Conservation (phyloP, 139 green algal genomes). For the Chlorella sp. region DNA sequence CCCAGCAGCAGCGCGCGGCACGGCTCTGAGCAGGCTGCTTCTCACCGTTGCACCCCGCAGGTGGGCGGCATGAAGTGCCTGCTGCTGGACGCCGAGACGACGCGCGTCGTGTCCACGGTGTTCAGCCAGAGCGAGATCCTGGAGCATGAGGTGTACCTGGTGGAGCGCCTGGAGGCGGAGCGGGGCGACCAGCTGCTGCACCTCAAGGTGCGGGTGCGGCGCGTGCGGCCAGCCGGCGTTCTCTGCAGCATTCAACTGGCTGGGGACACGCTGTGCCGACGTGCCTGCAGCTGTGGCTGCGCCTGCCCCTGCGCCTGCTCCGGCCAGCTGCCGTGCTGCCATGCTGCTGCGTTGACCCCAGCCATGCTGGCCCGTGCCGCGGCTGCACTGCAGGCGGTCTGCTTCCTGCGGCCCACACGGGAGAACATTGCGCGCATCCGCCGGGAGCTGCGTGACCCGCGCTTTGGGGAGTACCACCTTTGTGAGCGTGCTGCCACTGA, state of each 20-base stretch:
- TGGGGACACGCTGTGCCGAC: no score
- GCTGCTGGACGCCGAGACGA: conserved; percentile 92
- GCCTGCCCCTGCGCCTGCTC: no score
- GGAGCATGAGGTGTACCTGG: conserved; percentile 90
- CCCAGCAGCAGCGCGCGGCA: no score
- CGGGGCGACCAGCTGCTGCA: conserved; percentile 73
- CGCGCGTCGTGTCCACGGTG: conserved; percentile 76
- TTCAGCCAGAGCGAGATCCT: conserved; percentile 92
- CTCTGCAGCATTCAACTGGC: neutral
- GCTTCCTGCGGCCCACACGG: conserved; percentile 87
- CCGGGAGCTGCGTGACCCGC: conserved; percentile 82
- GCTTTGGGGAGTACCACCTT: conserved; percentile 88
- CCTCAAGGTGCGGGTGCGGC: conserved; percentile 73
- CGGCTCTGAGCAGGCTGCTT: no score
- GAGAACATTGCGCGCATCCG: conserved; percentile 90
- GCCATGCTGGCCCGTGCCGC: neutral
- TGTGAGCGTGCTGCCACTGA: conserved; percentile 65
- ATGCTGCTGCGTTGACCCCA: neutral
- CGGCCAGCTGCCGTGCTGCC: no score
- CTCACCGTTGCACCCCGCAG: no score
- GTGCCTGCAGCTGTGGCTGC: no score
- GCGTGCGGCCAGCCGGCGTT: neutral
- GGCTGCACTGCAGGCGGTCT: conserved; percentile 72
- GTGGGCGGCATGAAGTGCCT: conserved; percentile 90
- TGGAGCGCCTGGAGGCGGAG: conserved; percentile 83